Evolutionary conservation across 1,139 yeast species (phyloP).

Genomic region (Protomyces pachydermus): DNA sequence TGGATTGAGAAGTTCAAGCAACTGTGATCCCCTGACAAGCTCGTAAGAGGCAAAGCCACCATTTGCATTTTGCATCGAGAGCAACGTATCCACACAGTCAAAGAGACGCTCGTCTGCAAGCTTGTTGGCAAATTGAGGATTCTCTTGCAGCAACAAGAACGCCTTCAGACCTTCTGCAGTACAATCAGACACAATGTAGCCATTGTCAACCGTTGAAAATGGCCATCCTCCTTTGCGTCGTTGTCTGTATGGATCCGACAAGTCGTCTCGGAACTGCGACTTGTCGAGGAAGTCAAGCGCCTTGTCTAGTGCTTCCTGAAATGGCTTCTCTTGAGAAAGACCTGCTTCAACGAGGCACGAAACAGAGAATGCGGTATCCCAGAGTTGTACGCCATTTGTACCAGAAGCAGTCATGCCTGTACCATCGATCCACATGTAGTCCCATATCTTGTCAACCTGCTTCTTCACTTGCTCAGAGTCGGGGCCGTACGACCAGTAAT

Average conservation of each 20-base stretch:
- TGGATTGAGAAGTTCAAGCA: conserved; percentile 74
- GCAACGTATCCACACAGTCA: conserved; percentile 66
- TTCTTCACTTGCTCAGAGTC: conserved; percentile 58
- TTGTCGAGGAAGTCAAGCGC: conserved; percentile 70
- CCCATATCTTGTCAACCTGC: conserved; percentile 61
- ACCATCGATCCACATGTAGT: conserved; percentile 75
- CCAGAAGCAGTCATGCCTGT: conserved; percentile 94
- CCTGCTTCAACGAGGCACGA: conserved; percentile 82
- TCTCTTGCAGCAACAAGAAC: conserved; percentile 79
- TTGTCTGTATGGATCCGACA: conserved; percentile 73
- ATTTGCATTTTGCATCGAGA: conserved; percentile 72
- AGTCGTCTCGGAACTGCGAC: conserved; percentile 36
- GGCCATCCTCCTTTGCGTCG: conserved; percentile 93
- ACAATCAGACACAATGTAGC: conserved; percentile 94
- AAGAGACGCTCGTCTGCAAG: conserved; percentile 54
- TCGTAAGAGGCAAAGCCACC: conserved; percentile 96
- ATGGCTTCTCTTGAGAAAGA: conserved; percentile 58
- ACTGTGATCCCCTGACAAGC: conserved; percentile 72
- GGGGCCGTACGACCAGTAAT: conserved; percentile 62
- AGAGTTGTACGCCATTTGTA: conserved; percentile 94
- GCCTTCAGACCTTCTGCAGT: conserved; percentile 96
- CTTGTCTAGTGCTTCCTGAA: conserved; percentile 54
- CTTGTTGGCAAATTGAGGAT: conserved; percentile 48
- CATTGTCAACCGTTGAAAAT: conserved; percentile 90
- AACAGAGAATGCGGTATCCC: conserved; percentile 91